A percentile compares a stretch with the other conserved stretches of the same genome.
These are phyloP conservation scores for Ascocoryne sarcoides DNA, from an alignment of 2,329 filamentous ascomycete species.

Conservation along the genomic window DNA sequence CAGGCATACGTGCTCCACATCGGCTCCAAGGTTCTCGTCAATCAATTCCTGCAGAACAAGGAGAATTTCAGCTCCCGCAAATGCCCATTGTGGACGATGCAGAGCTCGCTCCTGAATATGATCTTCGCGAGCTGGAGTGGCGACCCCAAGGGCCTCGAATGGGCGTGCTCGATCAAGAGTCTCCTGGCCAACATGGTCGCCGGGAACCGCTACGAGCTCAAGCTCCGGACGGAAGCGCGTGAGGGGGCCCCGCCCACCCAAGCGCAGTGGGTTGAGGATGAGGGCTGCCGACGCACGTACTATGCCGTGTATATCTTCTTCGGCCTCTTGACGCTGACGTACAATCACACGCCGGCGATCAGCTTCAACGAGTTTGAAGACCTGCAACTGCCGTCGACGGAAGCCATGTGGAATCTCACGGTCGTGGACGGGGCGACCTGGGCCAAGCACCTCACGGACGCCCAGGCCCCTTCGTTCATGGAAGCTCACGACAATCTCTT, in stretches of 20 bases:
- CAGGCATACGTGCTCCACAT: slow-evolving; percentile 97
- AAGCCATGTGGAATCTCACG: slow-evolving; percentile 87
- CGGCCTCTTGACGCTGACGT: slow-evolving; percentile 85
- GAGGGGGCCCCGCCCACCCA: slow-evolving; percentile 67
- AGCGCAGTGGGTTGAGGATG: slow-evolving; percentile 91
- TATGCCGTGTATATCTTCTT: slow-evolving; percentile 99
- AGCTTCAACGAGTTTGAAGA: slow-evolving; percentile 98
- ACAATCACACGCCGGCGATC: slow-evolving; percentile 96
- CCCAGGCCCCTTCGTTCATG: slow-evolving; percentile 76
- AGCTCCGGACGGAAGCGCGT: slow-evolving; percentile 83
- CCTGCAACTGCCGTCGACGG: slow-evolving; percentile 82
- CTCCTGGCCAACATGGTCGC: slow-evolving; percentile 97
- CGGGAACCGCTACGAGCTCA: slow-evolving; percentile 91
- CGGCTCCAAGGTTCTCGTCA: slow-evolving; percentile 92
- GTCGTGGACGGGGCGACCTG: slow-evolving; percentile 70
- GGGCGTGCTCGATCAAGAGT: slow-evolving; percentile 98
- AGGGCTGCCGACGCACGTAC: slow-evolving; percentile 92
- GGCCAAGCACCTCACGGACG: slow-evolving; percentile 66
- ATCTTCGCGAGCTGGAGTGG: slow-evolving; percentile 99
- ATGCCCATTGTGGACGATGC: slow-evolving; percentile 97
- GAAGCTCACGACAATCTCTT: slow-evolving; percentile 93
- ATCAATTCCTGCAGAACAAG: slow-evolving; percentile 95
- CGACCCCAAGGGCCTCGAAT: slow-evolving; percentile 93
- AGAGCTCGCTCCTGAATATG: slow-evolving; percentile 95
- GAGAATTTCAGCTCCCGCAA: slow-evolving; percentile 98